Base-by-base conservation (phyloP, 345 rosid species). In the Erucastrum elatum region DNA sequence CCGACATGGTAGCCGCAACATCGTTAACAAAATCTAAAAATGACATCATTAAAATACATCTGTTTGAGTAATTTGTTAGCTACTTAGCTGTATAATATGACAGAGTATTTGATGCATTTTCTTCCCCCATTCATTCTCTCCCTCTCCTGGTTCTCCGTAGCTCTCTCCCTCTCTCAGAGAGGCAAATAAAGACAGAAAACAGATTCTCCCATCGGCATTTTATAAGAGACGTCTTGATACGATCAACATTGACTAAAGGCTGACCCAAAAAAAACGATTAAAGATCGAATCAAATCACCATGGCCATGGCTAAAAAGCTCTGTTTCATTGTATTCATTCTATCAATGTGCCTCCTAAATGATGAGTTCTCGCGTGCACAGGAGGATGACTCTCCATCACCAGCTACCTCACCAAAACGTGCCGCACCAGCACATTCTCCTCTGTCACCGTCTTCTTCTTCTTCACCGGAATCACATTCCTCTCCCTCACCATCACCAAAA, bases 261-360 rank as follows among this genome's bases (percentile, higher is more conserved):
- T 29, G 31, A 29, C 31, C 21, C 21, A 21, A 21, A 29, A 29
- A 29, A 66, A 21, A 15, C 73, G 29, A 30, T 17, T 15, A 11
- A 70, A 53, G 59, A 53, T 27, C 4, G 1, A 44, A 11, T 44
- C 49, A 75, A 75, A 56, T 69, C 41, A 71, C 72, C 60, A 65
- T 65, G 68, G 51, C 68, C 3, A 75, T 56, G 79, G 68, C 55
- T 5, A 80, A 75, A 58, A 80, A 39, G 76, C 72, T 80, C 31
- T 13, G 72, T 39, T 75, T 80, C 68, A 6, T 80, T 15, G 15
- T 21, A 21, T 21, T 69, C n/a, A 12, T 75, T 51, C 37, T 69
- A 25, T 70, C 70, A 41, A 64, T 80, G 0, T 75, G 33, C 64
- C 76, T 80, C 67, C 63, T 80, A 16, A 39, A 17, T 25, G 4